phyloP scores from a whole-genome alignment of 1,139 yeast species.

The Pichia sp. region DNA sequence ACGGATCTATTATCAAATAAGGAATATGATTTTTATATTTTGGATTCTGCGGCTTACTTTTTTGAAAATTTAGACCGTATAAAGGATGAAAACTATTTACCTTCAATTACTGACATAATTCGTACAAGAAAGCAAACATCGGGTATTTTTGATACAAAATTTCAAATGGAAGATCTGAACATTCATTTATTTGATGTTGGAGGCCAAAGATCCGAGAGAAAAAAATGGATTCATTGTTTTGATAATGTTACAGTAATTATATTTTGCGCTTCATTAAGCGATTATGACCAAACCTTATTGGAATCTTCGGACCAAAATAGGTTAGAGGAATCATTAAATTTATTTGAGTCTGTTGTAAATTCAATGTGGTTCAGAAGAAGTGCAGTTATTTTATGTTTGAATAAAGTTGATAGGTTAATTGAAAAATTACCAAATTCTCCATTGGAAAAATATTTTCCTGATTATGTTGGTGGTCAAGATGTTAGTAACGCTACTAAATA shows the following conservation, averaged over 20 bases:
- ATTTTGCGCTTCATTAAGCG: constrained; percentile 85
- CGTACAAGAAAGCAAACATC: constrained; percentile 89
- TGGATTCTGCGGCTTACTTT: constrained; percentile 84
- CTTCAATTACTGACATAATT: constrained; percentile 69
- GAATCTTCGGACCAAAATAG: constrained; percentile 78
- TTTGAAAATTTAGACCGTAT: constrained; percentile 63
- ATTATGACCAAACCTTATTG: constrained; percentile 77
- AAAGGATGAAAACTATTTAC: constrained; percentile 53
- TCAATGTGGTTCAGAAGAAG: constrained; percentile 92
- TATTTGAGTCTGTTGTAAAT: constrained; percentile 86
- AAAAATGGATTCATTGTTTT: constrained; percentile 93
- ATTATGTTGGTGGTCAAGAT: constrained; percentile 82
- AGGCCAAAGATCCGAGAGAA: constrained; percentile 88
- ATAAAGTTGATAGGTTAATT: constrained; percentile 85
- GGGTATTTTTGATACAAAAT: constrained; percentile 79
- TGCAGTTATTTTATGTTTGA: constrained; percentile 76
- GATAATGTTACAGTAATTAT: constrained; percentile 86
- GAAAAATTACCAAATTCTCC: constrained; percentile 81
- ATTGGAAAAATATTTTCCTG: constrained; percentile 77
- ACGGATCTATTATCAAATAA: constrained; percentile 49
- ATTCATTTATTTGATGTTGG: constrained; percentile 90
- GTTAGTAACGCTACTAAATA: constrained; percentile 92
- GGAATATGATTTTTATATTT: constrained; percentile 70
- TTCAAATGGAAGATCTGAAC: constrained; percentile 68
- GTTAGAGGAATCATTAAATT: constrained; percentile 74